Evolutionary conservation across 192 early-diverging fungal genomes (phyloP).

Genomic region (Podila verticillata): DNA sequence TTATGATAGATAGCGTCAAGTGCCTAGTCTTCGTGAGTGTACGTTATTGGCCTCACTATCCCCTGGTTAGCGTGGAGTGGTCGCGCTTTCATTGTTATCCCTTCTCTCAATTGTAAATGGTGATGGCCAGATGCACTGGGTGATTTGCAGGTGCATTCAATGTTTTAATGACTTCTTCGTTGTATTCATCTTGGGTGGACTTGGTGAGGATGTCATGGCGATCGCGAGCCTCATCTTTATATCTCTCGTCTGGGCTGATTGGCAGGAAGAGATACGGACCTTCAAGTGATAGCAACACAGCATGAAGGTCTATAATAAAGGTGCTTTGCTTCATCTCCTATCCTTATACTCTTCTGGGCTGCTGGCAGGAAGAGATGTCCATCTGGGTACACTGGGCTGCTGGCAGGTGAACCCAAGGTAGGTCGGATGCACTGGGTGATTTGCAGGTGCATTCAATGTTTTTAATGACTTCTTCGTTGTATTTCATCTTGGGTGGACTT

Average conservation of each 20-base stretch:
- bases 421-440: constrained; percentile 19
- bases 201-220: constrained; percentile 24
- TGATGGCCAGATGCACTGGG: constrained; percentile 17
- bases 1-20: constrained; percentile 16
- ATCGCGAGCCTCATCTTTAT: neutral
- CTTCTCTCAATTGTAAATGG: too few species aligned
- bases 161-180: constrained; percentile 8
- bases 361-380: constrained; percentile 29
- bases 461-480: constrained; percentile 5
- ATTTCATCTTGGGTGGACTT: constrained; percentile 21
- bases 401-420: constrained; percentile 23
- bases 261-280: constrained; percentile 7
- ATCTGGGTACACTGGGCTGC: constrained; percentile 23
- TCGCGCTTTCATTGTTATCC: constrained; percentile 7
- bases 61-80: constrained; percentile 27
- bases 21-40: constrained; percentile 20
- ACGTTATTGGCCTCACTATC: constrained; percentile 16
- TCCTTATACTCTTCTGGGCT: constrained; percentile 27
- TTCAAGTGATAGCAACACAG: constrained; percentile 1
- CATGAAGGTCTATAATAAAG: constrained; percentile 1
- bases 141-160: constrained; percentile 14
- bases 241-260: constrained; percentile 16
- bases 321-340: constrained; percentile 16
- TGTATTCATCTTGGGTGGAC: constrained; percentile 20
- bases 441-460: constrained; percentile 20